phyloP scores from a whole-genome alignment of 208 protist species.

The Perkinsela sp. region DNA sequence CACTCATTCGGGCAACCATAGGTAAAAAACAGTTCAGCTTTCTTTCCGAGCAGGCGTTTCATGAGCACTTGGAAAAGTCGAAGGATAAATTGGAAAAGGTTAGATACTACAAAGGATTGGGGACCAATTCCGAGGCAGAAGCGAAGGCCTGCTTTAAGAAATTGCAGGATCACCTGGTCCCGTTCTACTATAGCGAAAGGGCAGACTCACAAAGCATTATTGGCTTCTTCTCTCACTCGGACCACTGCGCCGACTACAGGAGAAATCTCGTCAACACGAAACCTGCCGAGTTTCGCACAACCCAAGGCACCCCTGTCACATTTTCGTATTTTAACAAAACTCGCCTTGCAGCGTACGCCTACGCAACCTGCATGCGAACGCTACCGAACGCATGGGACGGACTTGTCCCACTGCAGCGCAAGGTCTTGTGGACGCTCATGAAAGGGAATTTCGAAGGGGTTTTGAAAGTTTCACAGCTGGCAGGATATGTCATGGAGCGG shows the following conservation, averaged over 20 bases:
- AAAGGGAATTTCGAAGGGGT: conserved; percentile 92
- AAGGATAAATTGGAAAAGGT: conserved; percentile 68
- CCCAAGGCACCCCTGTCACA: conserved; percentile 40
- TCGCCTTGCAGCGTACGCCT: conserved; percentile 96
- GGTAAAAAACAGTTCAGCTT: conserved; percentile 64
- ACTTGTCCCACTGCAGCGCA: conserved; percentile 95
- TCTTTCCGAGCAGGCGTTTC: conserved; percentile 91
- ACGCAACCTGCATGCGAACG: conserved; percentile 72
- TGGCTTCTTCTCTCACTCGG: conserved; percentile 90
- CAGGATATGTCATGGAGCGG: conserved; percentile 95
- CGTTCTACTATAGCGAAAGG: conserved; percentile 61
- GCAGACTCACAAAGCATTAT: conserved; percentile 77
- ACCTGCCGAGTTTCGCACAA: conserved; percentile 42
- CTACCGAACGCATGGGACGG: conserved; percentile 88
- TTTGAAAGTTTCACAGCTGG: conserved; percentile 95
- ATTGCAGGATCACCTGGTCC: conserved; percentile 78
- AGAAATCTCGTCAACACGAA: conserved; percentile 31
- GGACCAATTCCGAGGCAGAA: conserved; percentile 78
- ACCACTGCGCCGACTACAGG: conserved; percentile 91
- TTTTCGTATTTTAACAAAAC: conserved; percentile 90
- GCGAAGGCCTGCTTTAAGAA: conserved; percentile 98
- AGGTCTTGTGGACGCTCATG: conserved; percentile 97
- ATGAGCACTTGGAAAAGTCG: conserved; percentile 51
- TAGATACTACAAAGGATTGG: conserved; percentile 99
- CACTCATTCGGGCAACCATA: conserved; percentile 91